Evolutionary conservation across 2,329 filamentous ascomycete genomes (phyloP).

Genomic region (Metarhizium rileyi): DNA sequence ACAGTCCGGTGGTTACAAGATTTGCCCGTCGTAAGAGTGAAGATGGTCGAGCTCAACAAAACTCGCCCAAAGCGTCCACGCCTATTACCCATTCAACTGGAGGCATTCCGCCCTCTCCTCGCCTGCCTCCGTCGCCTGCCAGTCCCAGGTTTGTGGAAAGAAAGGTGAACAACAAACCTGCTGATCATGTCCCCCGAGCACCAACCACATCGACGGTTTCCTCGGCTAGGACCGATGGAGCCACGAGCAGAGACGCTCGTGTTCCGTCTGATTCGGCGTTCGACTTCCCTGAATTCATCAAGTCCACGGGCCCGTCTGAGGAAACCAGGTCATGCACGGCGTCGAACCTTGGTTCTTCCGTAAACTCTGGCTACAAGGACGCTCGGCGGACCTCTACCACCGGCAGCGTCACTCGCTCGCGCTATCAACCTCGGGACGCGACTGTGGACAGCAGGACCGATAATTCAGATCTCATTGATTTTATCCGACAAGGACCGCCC

Average conservation of each 20-base stretch:
- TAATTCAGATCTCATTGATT: conserved; percentile 86
- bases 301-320: conserved; percentile 65
- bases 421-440: conserved; percentile 64
- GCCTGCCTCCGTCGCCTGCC: conserved; percentile 5
- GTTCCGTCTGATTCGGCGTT: conserved; percentile 60
- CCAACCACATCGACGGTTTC: conserved; percentile 13
- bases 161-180: conserved; percentile 6
- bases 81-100: conserved; percentile 26
- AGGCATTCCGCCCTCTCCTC: conserved; percentile 13
- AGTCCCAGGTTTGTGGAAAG: conserved; percentile 9
- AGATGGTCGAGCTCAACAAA: conserved; percentile 27
- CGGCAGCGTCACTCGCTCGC: conserved; percentile 33
- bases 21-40: conserved; percentile 35
- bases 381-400: conserved; percentile 27
- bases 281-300: conserved; percentile 85
- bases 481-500: conserved; percentile 81
- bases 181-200: conserved; percentile 13
- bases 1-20: conserved; percentile 32
- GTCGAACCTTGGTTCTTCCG: conserved; percentile 22
- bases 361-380: conserved; percentile 26
- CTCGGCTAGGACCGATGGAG: conserved; percentile 14
- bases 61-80: conserved; percentile 40
- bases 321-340: conserved; percentile 27
- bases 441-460: conserved; percentile 51
- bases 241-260: conserved; percentile 59